A percentile compares a stretch with the other conserved stretches of the same genome.
Conservation (phyloP, 148 eudicot species). For the Rhododendron griersonianum region DNA sequence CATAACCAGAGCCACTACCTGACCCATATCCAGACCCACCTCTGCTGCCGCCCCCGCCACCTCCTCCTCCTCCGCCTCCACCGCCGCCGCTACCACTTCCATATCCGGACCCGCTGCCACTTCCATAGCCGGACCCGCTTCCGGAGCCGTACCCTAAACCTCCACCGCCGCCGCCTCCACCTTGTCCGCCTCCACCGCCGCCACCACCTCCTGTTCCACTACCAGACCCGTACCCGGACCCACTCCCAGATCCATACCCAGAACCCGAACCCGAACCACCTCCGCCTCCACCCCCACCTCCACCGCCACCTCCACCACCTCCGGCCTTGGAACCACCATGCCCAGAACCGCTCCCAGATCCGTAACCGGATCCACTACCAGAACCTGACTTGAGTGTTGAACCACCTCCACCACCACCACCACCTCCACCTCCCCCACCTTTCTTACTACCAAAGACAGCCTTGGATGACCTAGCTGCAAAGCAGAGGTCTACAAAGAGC, state of each 20-base stretch:
- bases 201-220: constrained; percentile 6
- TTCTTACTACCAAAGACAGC: constrained; percentile 9
- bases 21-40: constrained; percentile 17
- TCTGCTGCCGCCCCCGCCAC: constrained; percentile 14
- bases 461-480: constrained; percentile 24
- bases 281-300: neutral
- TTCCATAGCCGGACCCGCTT: constrained; percentile 24
- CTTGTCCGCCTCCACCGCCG: constrained; percentile 1
- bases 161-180: constrained; percentile 16
- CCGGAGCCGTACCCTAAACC: constrained; percentile 13
- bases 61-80: constrained; percentile 5
- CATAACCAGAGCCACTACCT: constrained; percentile 24
- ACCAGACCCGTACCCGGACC: constrained; percentile 16
- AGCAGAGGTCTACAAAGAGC: constrained; percentile 29
- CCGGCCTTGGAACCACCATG: constrained; percentile 25
- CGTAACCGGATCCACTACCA: constrained; percentile 1
- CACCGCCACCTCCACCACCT: constrained; percentile 20
- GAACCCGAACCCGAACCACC: constrained; percentile 16
- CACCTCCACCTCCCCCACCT: constrained; percentile 14
- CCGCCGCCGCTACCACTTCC: constrained; percentile 16
- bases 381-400: neutral
- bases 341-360: constrained; percentile 24
- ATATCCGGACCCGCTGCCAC: constrained; percentile 26
- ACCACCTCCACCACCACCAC: constrained; percentile 8
- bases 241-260: constrained; percentile 17